Evolutionary conservation across 768 basidiomycete species (phyloP).

Genomic region (Hericium alpestre): DNA sequence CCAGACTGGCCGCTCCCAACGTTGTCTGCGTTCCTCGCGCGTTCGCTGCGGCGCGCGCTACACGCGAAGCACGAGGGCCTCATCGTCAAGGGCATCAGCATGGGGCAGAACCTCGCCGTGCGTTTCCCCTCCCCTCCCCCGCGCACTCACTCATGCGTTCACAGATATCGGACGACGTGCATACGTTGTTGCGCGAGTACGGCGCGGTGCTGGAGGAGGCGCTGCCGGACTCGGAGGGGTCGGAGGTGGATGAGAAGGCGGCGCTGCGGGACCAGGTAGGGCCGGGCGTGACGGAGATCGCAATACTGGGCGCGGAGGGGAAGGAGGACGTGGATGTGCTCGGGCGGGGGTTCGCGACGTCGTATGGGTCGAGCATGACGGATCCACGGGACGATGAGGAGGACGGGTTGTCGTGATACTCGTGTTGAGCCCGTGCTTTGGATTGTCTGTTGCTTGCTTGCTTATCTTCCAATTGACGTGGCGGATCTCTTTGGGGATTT

Average conservation of each 20-base stretch:
- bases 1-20: constrained; percentile 63
- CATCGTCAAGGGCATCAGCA: constrained; percentile 68
- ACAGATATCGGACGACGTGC: constrained; percentile 1
- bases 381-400: not conserved
- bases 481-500: not conserved
- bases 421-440: not conserved
- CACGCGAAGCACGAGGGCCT: constrained; percentile 61
- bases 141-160: not conserved
- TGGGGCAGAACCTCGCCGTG: constrained; percentile 68
- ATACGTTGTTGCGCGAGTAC: not conserved
- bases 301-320: not conserved
- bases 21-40: constrained; percentile 67
- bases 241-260: not conserved
- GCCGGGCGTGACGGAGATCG: not conserved
- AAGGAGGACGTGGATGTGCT: not conserved
- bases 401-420: not conserved
- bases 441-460: not conserved
- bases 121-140: not conserved
- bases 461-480: not conserved
- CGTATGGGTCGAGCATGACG: constrained; percentile 2
- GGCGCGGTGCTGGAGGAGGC: constrained; percentile 2
- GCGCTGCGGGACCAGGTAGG: not conserved
- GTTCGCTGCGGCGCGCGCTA: constrained; percentile 66
- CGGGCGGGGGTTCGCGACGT: not conserved
- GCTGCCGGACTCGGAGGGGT: not conserved